These are phyloP conservation scores for Salix dunnii DNA, from an alignment of 345 rosid species.

Conservation along the genomic window DNA sequence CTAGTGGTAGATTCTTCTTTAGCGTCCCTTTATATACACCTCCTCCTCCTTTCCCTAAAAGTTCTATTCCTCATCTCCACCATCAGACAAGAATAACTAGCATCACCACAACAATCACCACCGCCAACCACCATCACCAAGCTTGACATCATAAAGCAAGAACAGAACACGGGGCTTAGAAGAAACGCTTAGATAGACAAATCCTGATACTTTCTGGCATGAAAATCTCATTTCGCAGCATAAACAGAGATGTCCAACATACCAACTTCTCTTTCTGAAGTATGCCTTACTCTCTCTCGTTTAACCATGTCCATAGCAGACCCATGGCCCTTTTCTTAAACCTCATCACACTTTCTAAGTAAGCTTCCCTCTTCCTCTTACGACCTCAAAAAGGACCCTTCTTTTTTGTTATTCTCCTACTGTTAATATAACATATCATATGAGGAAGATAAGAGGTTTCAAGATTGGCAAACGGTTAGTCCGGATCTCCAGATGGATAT, in stretches of 20 bases:
- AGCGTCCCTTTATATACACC: not conserved
- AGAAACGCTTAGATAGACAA: not conserved
- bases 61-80: not conserved
- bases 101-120: not conserved
- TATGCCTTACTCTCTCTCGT: slow-evolving; percentile 42
- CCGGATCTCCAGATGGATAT: slow-evolving; percentile 54
- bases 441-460: slow-evolving; percentile 63
- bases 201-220: not conserved
- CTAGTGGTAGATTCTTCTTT: not conserved
- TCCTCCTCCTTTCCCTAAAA: not conserved
- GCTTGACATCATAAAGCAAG: not conserved
- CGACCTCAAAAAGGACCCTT: not conserved
- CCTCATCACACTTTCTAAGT: not conserved
- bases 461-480: slow-evolving; percentile 48
- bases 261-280: slow-evolving; percentile 49
- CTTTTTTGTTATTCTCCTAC: not conserved
- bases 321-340: slow-evolving; percentile 57
- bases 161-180: not conserved
- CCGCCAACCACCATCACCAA: not conserved
- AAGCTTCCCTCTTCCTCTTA: not conserved
- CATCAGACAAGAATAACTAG: not conserved
- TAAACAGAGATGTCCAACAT: slow-evolving; percentile 35
- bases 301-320: slow-evolving; percentile 49
- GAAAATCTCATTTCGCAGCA: slow-evolving; percentile 11
- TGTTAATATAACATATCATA: slow-evolving; percentile 16